These are phyloP conservation scores for Leccinum pachyderme DNA, from an alignment of 1,284 basidiomycete species.

Conservation along the genomic window DNA sequence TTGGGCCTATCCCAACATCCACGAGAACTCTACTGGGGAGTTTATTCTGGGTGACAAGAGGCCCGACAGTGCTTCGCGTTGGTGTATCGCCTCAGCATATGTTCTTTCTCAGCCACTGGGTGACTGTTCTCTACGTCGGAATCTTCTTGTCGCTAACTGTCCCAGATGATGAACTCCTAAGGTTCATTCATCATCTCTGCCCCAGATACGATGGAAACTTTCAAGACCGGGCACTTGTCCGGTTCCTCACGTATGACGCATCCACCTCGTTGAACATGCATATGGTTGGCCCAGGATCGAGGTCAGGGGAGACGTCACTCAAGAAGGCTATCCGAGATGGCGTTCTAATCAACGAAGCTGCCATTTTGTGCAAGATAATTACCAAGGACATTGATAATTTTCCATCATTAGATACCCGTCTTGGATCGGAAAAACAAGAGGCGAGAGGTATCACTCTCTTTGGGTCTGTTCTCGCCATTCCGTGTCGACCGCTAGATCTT, in stretches of 20 bases:
- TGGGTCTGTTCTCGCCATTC: constrained; percentile 63
- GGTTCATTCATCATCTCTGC: constrained; percentile 73
- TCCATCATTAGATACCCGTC: constrained; percentile 6
- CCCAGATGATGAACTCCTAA: constrained; percentile 58
- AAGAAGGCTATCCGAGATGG: constrained; percentile 58
- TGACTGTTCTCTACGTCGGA: constrained; percentile 26
- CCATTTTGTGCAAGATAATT: constrained; percentile 52
- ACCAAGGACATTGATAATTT: constrained; percentile 28
- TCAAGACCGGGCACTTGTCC: constrained; percentile 59
- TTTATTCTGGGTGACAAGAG: constrained; percentile 56
- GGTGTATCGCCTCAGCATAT: constrained; percentile 70
- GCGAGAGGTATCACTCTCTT: neutral
- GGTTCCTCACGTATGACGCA: constrained; percentile 76
- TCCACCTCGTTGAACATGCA: constrained; percentile 75
- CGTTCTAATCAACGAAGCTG: constrained; percentile 42
- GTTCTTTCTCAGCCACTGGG: constrained; percentile 60
- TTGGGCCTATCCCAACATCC: constrained; percentile 54
- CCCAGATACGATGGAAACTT: constrained; percentile 72
- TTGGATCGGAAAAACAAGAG: neutral
- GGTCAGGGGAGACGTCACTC: constrained; percentile 34
- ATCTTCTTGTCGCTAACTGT: constrained; percentile 1
- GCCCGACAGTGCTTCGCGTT: constrained; percentile 47
- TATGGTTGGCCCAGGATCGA: constrained; percentile 35
- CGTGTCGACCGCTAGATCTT: constrained; percentile 67
- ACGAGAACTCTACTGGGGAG: constrained; percentile 32